A percentile compares a stretch with the other conserved stretches of the same genome.
phyloP scores from a whole-genome alignment of 106 monocot genomes.

The Hemerocallis citrina region DNA sequence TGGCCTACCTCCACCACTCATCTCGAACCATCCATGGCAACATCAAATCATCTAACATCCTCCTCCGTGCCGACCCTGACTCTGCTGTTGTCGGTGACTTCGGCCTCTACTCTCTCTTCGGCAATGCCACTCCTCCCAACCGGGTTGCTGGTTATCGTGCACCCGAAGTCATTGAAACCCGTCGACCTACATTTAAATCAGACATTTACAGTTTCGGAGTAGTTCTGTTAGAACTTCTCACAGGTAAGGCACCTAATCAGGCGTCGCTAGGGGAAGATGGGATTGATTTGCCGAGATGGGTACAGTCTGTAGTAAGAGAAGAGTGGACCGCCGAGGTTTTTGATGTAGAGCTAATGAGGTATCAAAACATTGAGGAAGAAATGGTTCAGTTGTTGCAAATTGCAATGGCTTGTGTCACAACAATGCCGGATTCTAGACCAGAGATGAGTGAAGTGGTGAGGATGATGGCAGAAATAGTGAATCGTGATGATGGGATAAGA shows the following conservation, averaged over 20 bases:
- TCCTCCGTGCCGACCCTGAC: constrained; percentile 47
- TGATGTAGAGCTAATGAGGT: constrained; percentile 42
- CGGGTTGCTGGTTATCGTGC: constrained; percentile 69
- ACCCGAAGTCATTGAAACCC: constrained; percentile 69
- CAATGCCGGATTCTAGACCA: constrained; percentile 47
- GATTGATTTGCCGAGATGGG: constrained; percentile 88
- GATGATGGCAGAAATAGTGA: constrained; percentile 48
- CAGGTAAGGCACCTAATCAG: constrained; percentile 80
- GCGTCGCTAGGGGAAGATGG: constrained; percentile 62
- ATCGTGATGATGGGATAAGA: constrained; percentile 20
- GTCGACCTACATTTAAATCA: constrained; percentile 47
- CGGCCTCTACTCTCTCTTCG: constrained; percentile 46
- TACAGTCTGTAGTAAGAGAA: constrained; percentile 68
- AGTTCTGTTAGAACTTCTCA: constrained; percentile 78
- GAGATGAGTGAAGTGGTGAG: constrained; percentile 33
- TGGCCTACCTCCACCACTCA: constrained; percentile 51
- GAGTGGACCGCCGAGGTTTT: constrained; percentile 87
- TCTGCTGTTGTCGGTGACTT: constrained; percentile 51
- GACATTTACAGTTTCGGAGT: constrained; percentile 96
- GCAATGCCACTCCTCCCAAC: constrained; percentile 6
- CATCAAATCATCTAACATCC: constrained; percentile 81
- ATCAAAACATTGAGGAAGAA: constrained; percentile 57
- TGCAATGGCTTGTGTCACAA: constrained; percentile 53
- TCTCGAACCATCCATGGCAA: constrained; percentile 61
- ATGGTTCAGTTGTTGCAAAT: constrained; percentile 72